These are phyloP conservation scores for Exophiala xenobiotica DNA, from an alignment of 2,329 filamentous ascomycete genomes.

Conservation along the genomic window DNA sequence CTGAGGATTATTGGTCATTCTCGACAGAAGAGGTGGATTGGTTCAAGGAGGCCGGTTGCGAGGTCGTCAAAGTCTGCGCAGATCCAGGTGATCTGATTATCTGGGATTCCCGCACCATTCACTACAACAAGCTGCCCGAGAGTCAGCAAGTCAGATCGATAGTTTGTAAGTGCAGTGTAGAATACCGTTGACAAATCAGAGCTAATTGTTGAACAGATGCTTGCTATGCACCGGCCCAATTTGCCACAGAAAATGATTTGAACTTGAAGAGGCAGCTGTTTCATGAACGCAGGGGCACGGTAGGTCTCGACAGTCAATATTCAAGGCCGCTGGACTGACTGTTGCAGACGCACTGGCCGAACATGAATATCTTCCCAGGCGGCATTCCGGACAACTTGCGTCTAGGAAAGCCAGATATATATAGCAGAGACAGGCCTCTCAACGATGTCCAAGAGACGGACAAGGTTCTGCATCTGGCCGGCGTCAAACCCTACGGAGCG, in stretches of 20 bases:
- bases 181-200: not conserved
- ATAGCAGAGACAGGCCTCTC: not conserved
- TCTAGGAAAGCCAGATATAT: not conserved
- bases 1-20: conserved; percentile 46
- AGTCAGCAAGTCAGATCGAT: not conserved
- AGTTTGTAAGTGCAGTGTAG: not conserved
- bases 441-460: not conserved
- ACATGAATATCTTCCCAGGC: not conserved
- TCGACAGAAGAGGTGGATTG: conserved; percentile 45
- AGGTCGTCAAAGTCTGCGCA: conserved; percentile 41
- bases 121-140: conserved; percentile 41
- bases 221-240: conserved; percentile 40
- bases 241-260: conserved; percentile 38
- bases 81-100: conserved; percentile 47
- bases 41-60: conserved; percentile 43
- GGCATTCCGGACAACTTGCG: not conserved
- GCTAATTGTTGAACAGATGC: conserved; percentile 33
- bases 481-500: not conserved
- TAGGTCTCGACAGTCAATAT: not conserved
- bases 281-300: conserved; percentile 35
- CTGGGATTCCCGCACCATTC: conserved; percentile 50
- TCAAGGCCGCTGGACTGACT: not conserved
- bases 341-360: conserved; percentile 1
- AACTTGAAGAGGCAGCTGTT: conserved; percentile 39
- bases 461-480: not conserved